Base-by-base conservation (phyloP, 2,329 filamentous ascomycete genomes). In the Huntiella decipiens region DNA sequence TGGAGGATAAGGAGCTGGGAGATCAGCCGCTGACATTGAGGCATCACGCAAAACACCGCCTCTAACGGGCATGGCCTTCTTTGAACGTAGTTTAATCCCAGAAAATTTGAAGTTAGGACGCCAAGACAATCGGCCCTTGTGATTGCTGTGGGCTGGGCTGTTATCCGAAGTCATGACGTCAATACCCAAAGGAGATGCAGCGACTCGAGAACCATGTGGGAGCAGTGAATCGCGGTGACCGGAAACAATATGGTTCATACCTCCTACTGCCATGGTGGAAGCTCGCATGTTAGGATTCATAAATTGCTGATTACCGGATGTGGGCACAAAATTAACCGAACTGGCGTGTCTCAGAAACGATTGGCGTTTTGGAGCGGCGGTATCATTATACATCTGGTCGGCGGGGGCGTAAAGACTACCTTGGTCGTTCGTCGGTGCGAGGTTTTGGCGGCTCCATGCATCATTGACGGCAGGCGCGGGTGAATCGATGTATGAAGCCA, bases 151-250 rank as follows among this genome's bases (percentile, higher is more conserved):
- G 4, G 43, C 19, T 4, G 43, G 41, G 6, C 43, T 40, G n/a
- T 32, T 49, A 19, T 44, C 47, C 2, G 47, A 46, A 33, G 19
- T 49, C 39, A 49, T 49, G 1, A 49, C 31, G 22, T 38, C 47
- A 28, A 43, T 42, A 2, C 43, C 40, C 1, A 49, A 17, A 13
- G 47, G 47, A 7, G 47, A 49, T 3, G 35, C 40, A 19, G 47
- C 47, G n/a, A 44, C 43, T 10, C 44, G 47, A 6, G 35, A 34
- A 10, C 44, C 43, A 10, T 7, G 8, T 28, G 22, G 22, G 22
- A 28, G 34, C 13, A 28, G n/a, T 12, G 40, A 13, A 34, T 43
- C 13, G 6, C 40, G 13, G 11, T 43, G 10, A 6, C 44, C 19
- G 10, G 34, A 13, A 13, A 16, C 17, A 38, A n/a, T 19, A 10